phyloP scores from a whole-genome alignment of 768 basidiomycete genomes.

The Macrolepiota dolichaula region DNA sequence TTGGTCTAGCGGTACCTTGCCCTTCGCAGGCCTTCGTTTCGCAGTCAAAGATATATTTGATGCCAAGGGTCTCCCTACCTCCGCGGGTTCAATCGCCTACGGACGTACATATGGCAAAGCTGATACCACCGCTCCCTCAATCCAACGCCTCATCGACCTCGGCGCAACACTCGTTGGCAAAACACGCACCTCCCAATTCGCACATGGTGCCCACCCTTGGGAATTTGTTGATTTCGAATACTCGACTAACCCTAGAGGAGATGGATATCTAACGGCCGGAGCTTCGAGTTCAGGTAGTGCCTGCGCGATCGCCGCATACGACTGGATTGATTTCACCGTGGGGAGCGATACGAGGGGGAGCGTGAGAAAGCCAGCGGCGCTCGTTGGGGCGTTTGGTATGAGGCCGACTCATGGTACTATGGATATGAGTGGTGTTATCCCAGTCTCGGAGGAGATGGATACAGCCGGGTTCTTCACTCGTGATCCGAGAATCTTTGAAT shows the following conservation, averaged over 20 bases:
- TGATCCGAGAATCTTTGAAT: conserved; percentile 27
- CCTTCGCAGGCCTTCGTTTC: conserved; percentile 44
- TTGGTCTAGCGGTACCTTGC: conserved; percentile 20
- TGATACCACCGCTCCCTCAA: conserved; percentile 32
- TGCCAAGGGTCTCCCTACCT: conserved; percentile 29
- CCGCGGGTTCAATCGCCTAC: conserved; percentile 32
- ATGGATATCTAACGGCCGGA: conserved; percentile 32
- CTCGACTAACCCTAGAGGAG: conserved; percentile 35
- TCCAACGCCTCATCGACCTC: conserved; percentile 42
- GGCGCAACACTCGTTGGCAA: conserved; percentile 54
- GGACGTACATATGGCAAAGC: conserved; percentile 30
- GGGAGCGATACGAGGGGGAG: conserved; percentile 38
- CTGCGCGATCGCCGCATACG: conserved; percentile 34
- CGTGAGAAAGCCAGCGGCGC: conserved; percentile 35
- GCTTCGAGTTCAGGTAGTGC: conserved; percentile 38
- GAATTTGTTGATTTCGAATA: conserved; percentile 33
- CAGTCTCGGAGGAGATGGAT: conserved; percentile 37
- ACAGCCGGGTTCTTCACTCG: conserved; percentile 34
- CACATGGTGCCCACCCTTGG: conserved; percentile 42
- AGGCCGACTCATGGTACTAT: conserved; percentile 30
- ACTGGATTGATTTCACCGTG: conserved; percentile 35
- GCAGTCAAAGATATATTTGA: conserved; percentile 45
- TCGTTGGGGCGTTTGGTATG: conserved; percentile 35
- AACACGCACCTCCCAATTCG: conserved; percentile 50
- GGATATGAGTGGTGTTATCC: conserved; percentile 29